A percentile compares a stretch with the other conserved stretches of the same genome.
Conservation (phyloP, 1,139 yeast species). For the Protomyces gravidus region DNA sequence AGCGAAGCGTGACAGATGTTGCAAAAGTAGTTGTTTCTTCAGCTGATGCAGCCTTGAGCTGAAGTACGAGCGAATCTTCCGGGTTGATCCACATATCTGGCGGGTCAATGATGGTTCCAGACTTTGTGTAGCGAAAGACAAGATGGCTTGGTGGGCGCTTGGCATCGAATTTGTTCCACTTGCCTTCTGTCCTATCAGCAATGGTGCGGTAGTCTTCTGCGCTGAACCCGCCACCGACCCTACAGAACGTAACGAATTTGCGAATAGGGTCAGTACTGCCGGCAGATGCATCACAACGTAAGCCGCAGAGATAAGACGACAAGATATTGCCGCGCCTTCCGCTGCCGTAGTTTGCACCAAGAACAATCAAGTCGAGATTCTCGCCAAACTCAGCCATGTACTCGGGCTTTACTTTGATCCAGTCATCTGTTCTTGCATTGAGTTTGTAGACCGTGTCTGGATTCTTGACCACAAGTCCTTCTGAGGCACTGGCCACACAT, state of each 20-base stretch:
- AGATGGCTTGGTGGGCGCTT: constrained; percentile 44
- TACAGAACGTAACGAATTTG: constrained; percentile 60
- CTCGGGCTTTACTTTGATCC: constrained; percentile 91
- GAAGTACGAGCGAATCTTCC: constrained; percentile 63
- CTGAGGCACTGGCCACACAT: constrained; percentile 63
- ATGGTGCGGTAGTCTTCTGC: constrained; percentile 58
- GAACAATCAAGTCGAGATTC: constrained; percentile 69
- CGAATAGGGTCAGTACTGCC: constrained; percentile 30
- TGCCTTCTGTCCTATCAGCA: constrained; percentile 50
- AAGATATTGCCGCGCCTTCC: constrained; percentile 46
- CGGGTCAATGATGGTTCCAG: constrained; percentile 41
- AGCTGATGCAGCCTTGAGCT: constrained; percentile 75
- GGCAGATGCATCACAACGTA: constrained; percentile 46
- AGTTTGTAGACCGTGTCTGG: constrained; percentile 56
- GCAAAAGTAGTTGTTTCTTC: constrained; percentile 50
- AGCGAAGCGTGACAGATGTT: constrained; percentile 66
- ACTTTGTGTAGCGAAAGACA: constrained; percentile 49
- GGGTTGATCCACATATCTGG: constrained; percentile 83
- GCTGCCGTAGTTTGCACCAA: constrained; percentile 71
- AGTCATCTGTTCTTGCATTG: constrained; percentile 56
- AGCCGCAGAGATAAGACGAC: constrained; percentile 70
- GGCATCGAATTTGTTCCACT: constrained; percentile 53
- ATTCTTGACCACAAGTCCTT: constrained; percentile 77
- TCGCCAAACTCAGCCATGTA: constrained; percentile 83
- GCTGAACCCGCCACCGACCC: constrained; percentile 81